phyloP scores from a whole-genome alignment of 177 flowering plant species.

The Vitis hybrid region DNA sequence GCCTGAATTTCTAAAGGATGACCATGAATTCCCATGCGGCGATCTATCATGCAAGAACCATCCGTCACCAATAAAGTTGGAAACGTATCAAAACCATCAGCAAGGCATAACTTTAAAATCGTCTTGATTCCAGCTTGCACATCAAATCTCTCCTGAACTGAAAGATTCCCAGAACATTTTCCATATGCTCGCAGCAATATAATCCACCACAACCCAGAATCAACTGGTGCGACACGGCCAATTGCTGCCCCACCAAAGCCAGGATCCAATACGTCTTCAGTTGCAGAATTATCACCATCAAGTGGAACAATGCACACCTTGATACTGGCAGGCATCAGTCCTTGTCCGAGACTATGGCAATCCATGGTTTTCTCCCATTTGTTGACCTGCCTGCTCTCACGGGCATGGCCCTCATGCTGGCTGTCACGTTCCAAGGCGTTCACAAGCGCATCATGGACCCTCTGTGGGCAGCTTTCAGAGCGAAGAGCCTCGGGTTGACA shows the following conservation, averaged over 20 bases:
- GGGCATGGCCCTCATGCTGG: no score
- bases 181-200: conserved; percentile 85
- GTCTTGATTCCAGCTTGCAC: conserved; percentile 73
- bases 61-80: conserved; percentile 69
- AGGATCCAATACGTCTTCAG: conserved; percentile 84
- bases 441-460: no score
- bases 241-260: conserved; percentile 94
- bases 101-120: conserved; percentile 66
- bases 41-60: conserved; percentile 77
- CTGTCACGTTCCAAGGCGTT: no score
- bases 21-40: conserved; percentile 79
- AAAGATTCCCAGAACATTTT: conserved; percentile 73
- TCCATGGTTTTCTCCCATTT: conserved; percentile 91
- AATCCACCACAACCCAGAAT: conserved; percentile 89
- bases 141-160: conserved; percentile 66
- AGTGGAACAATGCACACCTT: conserved; percentile 82
- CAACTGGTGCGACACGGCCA: conserved; percentile 93
- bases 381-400: no score
- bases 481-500: no score
- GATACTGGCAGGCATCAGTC: conserved; percentile 91
- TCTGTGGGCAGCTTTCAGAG: no score
- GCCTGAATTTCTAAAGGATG: conserved; percentile 79
- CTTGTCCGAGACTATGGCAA: conserved; percentile 91
- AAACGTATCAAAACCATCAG: conserved; percentile 78
- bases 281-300: conserved; percentile 77